Evolutionary conservation across 1,284 basidiomycete species (phyloP).

Genomic region (Entoloma clypeatum): DNA sequence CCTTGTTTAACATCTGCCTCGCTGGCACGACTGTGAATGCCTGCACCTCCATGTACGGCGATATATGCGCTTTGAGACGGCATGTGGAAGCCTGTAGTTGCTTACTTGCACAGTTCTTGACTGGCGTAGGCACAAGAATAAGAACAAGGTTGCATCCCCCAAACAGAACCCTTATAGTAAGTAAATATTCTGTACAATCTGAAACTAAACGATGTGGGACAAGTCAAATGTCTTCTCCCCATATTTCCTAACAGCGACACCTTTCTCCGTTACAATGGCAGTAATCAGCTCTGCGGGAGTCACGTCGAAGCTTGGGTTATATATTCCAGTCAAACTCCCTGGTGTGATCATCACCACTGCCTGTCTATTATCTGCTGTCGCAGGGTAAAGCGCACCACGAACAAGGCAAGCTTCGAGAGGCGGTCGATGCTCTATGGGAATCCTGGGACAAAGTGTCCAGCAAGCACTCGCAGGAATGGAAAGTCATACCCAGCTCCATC

Average conservation of each 20-base stretch:
- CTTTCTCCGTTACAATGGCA: slow-evolving; percentile 89
- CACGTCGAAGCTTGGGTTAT: slow-evolving; percentile 93
- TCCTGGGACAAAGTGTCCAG: slow-evolving; percentile 42
- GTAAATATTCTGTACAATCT: no score
- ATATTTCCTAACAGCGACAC: slow-evolving; percentile 65
- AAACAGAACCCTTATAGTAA: not conserved
- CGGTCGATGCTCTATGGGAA: slow-evolving; percentile 89
- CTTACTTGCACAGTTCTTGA: not conserved
- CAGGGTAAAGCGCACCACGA: slow-evolving; percentile 68
- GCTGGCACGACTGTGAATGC: slow-evolving; percentile 42
- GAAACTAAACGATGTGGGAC: slow-evolving; percentile 46
- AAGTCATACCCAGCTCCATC: slow-evolving; percentile 63
- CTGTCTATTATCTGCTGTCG: slow-evolving; percentile 47
- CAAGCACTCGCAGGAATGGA: not conserved
- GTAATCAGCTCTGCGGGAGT: slow-evolving; percentile 82
- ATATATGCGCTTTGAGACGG: slow-evolving; percentile 29
- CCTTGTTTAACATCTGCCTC: slow-evolving; percentile 50
- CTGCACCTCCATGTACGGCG: slow-evolving; percentile 70
- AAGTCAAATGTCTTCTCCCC: slow-evolving; percentile 55
- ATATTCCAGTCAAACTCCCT: slow-evolving; percentile 61
- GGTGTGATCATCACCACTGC: slow-evolving; percentile 75
- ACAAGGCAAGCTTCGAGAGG: slow-evolving; percentile 83
- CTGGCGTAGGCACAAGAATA: slow-evolving; percentile 4
- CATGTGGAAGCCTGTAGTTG: not conserved
- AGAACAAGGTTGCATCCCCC: slow-evolving; percentile 3